phyloP scores from a whole-genome alignment of 192 early-diverging fungal species.

The Cetraspora pellucida region DNA sequence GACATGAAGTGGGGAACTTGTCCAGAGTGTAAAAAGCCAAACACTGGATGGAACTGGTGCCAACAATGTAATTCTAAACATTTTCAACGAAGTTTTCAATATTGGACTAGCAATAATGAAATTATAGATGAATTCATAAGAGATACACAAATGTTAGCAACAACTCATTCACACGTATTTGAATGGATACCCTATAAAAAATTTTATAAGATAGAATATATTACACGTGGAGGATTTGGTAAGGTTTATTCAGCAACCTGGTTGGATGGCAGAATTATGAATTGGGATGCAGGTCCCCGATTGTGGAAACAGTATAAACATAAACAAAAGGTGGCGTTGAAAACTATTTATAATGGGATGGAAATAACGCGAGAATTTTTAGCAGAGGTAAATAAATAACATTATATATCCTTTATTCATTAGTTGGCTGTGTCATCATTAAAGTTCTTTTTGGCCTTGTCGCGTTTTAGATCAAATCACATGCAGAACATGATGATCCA shows the following conservation, averaged over 20 bases:
- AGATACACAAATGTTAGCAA: not conserved
- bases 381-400: not conserved
- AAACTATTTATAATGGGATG: constrained; percentile 12
- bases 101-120: constrained; percentile 10
- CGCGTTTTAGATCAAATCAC: not conserved
- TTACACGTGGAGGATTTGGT: constrained; percentile 9
- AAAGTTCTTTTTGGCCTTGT: not conserved
- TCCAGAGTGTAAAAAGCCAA: not conserved
- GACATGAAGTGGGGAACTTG: not conserved
- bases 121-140: not conserved
- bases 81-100: not conserved
- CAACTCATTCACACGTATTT: not conserved
- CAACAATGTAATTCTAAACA: constrained; percentile 2
- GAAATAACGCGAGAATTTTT: not conserved
- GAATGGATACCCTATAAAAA: constrained; percentile 28
- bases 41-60: not conserved
- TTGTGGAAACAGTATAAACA: not conserved
- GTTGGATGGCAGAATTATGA: not conserved
- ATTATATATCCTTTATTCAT: not conserved
- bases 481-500: not conserved
- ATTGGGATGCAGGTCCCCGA: not conserved
- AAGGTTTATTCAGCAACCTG: constrained; percentile 14
- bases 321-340: not conserved
- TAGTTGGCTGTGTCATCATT: not conserved
- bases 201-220: constrained; percentile 1